Evolutionary conservation across 768 basidiomycete species (phyloP).

Genomic region (Psilocybe tampanensis): DNA sequence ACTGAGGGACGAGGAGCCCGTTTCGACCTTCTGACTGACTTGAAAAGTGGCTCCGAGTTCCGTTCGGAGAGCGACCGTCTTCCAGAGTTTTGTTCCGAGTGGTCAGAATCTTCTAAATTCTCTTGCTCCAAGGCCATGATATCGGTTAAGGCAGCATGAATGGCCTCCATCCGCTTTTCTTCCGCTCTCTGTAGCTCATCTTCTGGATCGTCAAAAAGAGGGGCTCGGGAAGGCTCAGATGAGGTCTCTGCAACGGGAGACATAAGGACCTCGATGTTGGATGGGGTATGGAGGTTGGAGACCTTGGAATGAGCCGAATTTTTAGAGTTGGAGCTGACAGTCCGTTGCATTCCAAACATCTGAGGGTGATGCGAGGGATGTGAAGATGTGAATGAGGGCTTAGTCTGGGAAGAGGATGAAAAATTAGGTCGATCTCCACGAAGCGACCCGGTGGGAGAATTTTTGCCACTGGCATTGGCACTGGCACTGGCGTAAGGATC

Average conservation of each 20-base stretch:
- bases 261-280: slow-evolving; percentile 84
- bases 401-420: slow-evolving; percentile 15
- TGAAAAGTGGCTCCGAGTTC: slow-evolving; percentile 27
- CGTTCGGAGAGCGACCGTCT: slow-evolving; percentile 19
- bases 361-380: slow-evolving; percentile 26
- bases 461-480: too few species aligned
- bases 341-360: slow-evolving; percentile 36
- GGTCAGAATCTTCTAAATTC: neutral
- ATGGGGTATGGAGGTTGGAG: slow-evolving; percentile 30
- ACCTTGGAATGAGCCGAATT: slow-evolving; percentile 33
- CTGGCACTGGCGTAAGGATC: slow-evolving; percentile 29
- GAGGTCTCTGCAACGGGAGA: slow-evolving; percentile 56
- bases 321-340: slow-evolving; percentile 41
- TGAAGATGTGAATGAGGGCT: slow-evolving; percentile 18
- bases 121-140: slow-evolving; percentile 87
- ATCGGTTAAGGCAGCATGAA: slow-evolving; percentile 93
- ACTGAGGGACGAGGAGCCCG: slow-evolving; percentile 15
- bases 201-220: slow-evolving; percentile 81
- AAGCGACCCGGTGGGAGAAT: slow-evolving; percentile 9
- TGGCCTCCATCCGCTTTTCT: slow-evolving; percentile 90
- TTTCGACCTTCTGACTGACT: slow-evolving; percentile 22
- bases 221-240: slow-evolving; percentile 62
- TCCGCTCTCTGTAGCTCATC: slow-evolving; percentile 72
- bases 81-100: slow-evolving; percentile 22
- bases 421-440: slow-evolving; percentile 14